Conservation (phyloP, 75 land plant species). For the Cryptomeria japonica region DNA sequence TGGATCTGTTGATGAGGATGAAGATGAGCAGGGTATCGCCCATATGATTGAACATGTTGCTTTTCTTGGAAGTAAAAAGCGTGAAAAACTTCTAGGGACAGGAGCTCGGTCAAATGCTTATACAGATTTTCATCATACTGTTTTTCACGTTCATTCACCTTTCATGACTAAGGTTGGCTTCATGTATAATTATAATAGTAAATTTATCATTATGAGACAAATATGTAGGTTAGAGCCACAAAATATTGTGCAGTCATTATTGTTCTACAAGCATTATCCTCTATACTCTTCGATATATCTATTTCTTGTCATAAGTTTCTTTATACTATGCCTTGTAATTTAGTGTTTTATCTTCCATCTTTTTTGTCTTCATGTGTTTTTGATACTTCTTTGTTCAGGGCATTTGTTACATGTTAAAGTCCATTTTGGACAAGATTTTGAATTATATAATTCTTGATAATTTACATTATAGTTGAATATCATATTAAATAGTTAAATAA, state of each 20-base stretch:
- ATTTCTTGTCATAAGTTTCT: neutral
- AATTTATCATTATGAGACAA: neutral
- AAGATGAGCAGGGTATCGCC: constrained; percentile 98
- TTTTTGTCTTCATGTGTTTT: neutral
- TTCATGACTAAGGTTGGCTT: constrained; percentile 69
- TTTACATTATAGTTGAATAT: neutral
- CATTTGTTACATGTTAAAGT: neutral
- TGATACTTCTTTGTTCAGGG: neutral
- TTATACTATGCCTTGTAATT: neutral
- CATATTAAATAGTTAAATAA: neutral
- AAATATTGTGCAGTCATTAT: neutral
- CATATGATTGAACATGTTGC: constrained; percentile 99
- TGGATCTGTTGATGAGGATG: constrained; percentile 98
- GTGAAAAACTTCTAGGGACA: constrained; percentile 96
- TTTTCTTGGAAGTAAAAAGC: constrained; percentile 98
- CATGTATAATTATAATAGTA: neutral
- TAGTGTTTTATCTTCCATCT: neutral
- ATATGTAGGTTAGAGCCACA: neutral
- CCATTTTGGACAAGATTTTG: neutral
- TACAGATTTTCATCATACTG: constrained; percentile 99
- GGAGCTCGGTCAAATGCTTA: constrained; percentile 99
- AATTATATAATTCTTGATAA: neutral
- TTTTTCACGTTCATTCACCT: constrained; percentile 99
- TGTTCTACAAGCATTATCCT: neutral
- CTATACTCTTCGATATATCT: neutral